phyloP scores from a whole-genome alignment of 495 filamentous ascomycete genomes.

The Astrocystis sublimbata region DNA sequence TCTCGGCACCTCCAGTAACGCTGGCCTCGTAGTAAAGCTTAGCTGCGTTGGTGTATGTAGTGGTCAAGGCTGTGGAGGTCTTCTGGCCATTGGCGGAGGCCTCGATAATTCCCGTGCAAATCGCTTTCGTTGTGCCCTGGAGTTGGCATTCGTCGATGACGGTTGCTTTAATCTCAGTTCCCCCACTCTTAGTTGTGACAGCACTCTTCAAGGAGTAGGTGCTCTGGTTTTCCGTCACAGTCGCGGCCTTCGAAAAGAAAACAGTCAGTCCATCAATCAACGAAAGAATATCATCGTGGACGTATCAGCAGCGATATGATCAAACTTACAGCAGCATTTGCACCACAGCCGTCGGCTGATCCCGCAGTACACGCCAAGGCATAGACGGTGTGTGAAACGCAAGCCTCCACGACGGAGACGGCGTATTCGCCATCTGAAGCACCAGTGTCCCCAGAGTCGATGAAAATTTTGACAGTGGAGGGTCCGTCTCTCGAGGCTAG shows the following conservation, averaged over 20 bases:
- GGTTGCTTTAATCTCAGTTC: neutral
- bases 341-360: neutral
- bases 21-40: neutral
- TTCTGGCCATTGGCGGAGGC: constrained; percentile 3
- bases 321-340: neutral
- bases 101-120: neutral
- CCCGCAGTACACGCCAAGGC: neutral
- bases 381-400: neutral
- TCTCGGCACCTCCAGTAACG: constrained; percentile 8
- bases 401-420: constrained; percentile 1
- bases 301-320: neutral
- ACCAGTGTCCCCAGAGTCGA: neutral
- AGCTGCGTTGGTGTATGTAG: constrained; percentile 1
- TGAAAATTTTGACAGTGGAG: constrained; percentile 4
- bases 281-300: neutral
- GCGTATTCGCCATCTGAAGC: neutral
- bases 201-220: neutral
- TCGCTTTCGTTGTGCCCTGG: neutral
- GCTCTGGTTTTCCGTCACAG: constrained; percentile 10
- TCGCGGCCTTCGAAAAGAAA: neutral
- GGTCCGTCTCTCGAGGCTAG: constrained; percentile 4
- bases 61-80: neutral
- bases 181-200: neutral
- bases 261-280: neutral
- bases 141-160: constrained; percentile 1